These are phyloP conservation scores for Venustampulla echinocandica DNA, from an alignment of 495 filamentous ascomycete species.

Conservation along the genomic window DNA sequence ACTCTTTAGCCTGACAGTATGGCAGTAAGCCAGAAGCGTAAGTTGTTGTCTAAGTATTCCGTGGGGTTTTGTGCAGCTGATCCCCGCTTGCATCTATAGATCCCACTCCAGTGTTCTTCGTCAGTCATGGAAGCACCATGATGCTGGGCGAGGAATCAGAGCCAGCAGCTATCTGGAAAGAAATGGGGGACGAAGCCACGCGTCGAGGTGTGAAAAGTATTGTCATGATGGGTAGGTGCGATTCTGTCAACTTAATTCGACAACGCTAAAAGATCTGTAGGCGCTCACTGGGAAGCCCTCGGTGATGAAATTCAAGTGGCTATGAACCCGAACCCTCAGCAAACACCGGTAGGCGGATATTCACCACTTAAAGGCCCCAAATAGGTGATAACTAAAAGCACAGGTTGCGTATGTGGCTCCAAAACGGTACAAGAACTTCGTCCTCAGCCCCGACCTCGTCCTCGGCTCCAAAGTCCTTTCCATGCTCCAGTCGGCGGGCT, in stretches of 20 bases:
- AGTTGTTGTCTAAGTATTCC: too few relatives aligned
- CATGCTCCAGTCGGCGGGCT: conserved; percentile 36
- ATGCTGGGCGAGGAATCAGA: conserved; percentile 54
- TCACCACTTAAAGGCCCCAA: conserved; percentile 41
- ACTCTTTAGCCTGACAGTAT: too few relatives aligned
- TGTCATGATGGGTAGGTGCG: conserved; percentile 47
- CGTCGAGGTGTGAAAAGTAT: conserved; percentile 46
- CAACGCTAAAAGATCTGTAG: conserved; percentile 25
- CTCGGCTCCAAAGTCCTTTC: conserved; percentile 40
- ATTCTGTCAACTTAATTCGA: not conserved
- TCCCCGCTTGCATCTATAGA: too few relatives aligned
- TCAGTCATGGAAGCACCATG: conserved; percentile 61
- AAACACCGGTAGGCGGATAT: conserved; percentile 45
- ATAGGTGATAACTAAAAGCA: conserved; percentile 29
- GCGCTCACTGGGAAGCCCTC: conserved; percentile 51
- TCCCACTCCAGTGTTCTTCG: conserved; percentile 47
- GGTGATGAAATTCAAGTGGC: conserved; percentile 43
- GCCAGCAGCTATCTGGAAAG: conserved; percentile 52
- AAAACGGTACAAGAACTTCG: not conserved
- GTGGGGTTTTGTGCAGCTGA: too few relatives aligned
- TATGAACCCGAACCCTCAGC: conserved; percentile 44
- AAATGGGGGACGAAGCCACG: conserved; percentile 50
- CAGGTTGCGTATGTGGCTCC: not conserved
- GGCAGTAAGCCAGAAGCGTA: too few relatives aligned
- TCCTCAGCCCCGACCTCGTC: not conserved